Conservation (phyloP, 2,329 filamentous ascomycete genomes). For the Trematosphaeria pertusa region DNA sequence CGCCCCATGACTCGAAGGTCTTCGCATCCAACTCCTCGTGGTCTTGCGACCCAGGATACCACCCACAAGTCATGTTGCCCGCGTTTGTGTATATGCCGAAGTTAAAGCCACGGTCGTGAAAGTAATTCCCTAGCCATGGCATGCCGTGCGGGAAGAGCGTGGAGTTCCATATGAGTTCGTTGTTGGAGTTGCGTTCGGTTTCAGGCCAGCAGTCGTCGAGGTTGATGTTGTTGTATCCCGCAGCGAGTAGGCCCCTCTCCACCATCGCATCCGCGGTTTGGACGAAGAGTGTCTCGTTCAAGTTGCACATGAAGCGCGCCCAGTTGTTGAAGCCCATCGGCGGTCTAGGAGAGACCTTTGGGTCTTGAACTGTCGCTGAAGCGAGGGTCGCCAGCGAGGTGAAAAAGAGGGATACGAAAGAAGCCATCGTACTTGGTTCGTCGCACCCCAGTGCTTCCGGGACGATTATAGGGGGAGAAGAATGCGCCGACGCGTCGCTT, state of each 20-base stretch:
- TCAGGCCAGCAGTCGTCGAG: conserved; percentile 57
- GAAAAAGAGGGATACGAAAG: conserved; percentile 12
- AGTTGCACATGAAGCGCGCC: conserved; percentile 56
- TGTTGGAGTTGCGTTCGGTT: conserved; percentile 42
- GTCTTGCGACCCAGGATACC: conserved; percentile 51
- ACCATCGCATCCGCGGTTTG: conserved; percentile 57
- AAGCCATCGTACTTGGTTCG: conserved; percentile 16
- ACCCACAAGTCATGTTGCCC: conserved; percentile 54
- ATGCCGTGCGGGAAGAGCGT: conserved; percentile 54
- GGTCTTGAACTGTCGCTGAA: conserved; percentile 18
- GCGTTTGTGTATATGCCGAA: conserved; percentile 58
- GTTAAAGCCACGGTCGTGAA: conserved; percentile 50
- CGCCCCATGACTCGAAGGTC: conserved; percentile 49
- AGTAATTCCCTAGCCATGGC: conserved; percentile 50
- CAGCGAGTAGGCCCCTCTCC: conserved; percentile 49
- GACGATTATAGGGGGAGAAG: too few relatives aligned
- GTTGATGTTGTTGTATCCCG: conserved; percentile 51
- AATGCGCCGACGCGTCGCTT: too few relatives aligned
- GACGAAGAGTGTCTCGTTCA: conserved; percentile 58
- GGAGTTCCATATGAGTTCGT: conserved; percentile 52
- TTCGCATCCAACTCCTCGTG: conserved; percentile 53
- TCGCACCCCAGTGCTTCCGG: too few relatives aligned
- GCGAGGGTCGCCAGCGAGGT: conserved; percentile 10
- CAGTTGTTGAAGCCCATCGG: conserved; percentile 64
- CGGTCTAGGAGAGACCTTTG: conserved; percentile 30